These are phyloP conservation scores for Nemania diffusa DNA, from an alignment of 2,329 filamentous ascomycete genomes.

Conservation along the genomic window DNA sequence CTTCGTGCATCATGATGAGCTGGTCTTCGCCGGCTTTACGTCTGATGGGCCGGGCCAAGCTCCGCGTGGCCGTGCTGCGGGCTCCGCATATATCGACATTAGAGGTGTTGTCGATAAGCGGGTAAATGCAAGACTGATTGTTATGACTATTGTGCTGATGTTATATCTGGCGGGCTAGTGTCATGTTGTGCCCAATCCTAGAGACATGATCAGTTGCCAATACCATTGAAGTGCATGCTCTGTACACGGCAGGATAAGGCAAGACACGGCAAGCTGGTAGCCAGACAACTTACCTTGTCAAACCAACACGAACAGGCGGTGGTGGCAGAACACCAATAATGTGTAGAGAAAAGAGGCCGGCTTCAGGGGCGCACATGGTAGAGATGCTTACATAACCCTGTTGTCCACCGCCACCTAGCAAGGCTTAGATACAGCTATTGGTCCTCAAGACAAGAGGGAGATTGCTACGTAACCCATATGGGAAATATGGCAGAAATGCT, in stretches of 20 bases:
- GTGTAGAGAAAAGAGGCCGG: background rate
- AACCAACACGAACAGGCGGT: background rate
- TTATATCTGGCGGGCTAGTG: background rate
- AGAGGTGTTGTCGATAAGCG: background rate
- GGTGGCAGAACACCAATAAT: background rate
- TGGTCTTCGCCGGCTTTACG: background rate
- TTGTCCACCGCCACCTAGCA: background rate
- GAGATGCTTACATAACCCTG: background rate
- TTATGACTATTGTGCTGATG: background rate
- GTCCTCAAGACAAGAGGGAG: background rate
- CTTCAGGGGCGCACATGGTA: background rate
- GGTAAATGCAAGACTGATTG: background rate
- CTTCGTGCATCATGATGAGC: background rate
- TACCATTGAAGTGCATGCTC: background rate
- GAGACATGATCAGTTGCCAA: background rate
- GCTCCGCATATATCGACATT: background rate
- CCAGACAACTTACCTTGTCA: background rate
- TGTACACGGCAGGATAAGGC: background rate
- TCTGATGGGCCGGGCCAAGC: background rate
- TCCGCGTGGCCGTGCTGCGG: background rate
- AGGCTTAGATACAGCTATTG: background rate
- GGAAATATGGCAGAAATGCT: background rate
- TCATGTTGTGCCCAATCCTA: constrained; percentile 1
- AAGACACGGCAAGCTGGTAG: background rate
- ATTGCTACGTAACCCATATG: background rate